phyloP scores from a whole-genome alignment of 306 rosid genomes.

The Mimosa bimucronata region DNA sequence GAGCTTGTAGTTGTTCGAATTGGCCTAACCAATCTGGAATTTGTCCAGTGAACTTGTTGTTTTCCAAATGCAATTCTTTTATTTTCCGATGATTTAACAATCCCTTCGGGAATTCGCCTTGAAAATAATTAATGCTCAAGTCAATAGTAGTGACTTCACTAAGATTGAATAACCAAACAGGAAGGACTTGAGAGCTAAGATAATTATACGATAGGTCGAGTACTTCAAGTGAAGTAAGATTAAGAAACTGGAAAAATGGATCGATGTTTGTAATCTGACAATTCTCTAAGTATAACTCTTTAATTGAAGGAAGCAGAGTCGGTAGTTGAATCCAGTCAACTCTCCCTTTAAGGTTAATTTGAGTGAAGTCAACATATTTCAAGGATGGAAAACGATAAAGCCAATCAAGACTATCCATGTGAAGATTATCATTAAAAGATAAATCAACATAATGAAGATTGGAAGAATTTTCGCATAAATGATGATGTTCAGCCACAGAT shows the following conservation, averaged over 20 bases:
- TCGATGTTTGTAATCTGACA: background rate
- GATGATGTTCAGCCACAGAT: background rate
- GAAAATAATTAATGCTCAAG: background rate
- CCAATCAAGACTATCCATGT: background rate
- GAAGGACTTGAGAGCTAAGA: background rate
- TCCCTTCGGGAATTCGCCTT: background rate
- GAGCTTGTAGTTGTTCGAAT: too few relatives aligned
- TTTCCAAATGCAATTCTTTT: background rate
- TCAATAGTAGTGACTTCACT: background rate
- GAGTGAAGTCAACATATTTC: background rate
- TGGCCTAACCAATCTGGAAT: too few relatives aligned
- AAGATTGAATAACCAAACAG: background rate
- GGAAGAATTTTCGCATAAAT: background rate
- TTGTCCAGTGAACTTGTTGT: constrained; percentile 5
- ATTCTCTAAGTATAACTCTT: background rate
- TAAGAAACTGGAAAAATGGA: background rate
- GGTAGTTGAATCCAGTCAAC: background rate
- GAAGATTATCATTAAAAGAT: background rate
- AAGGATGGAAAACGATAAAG: background rate
- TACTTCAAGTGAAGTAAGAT: background rate
- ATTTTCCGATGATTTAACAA: background rate
- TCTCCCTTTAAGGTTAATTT: background rate
- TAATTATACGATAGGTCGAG: background rate
- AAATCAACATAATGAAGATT: background rate
- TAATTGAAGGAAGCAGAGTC: background rate